Base-by-base conservation (phyloP, 257 asterid species). In the Handroanthus guayacan region DNA sequence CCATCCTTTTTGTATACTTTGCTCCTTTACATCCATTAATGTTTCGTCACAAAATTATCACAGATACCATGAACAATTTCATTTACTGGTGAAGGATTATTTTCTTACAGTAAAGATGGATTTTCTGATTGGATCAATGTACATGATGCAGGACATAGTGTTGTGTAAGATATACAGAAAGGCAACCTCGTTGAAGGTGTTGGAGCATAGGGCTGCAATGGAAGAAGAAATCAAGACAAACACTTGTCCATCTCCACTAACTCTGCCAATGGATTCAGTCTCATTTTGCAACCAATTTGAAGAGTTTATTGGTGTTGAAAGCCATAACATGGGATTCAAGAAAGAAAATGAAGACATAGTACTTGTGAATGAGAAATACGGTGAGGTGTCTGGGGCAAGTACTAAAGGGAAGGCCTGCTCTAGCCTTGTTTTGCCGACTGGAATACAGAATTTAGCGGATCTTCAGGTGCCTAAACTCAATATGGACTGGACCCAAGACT, bases 151-250 rank as follows among this genome's bases (percentile, higher is more conserved):
- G 95, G 88, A 84, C 45, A 85, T 84, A 25, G 96, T 88, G 67
- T 37, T 90, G 80, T 90, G 96, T 18, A 90, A 90, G 74, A 80
- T 90, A 82, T 90, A 88, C 71, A 84, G 88, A 68, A 90, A 90
- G 74, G 96, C 96, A 5, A 86, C 96, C 14, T 79, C 96, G 0
- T 39, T 88, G 64, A 90, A 89, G 82, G 88, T 62, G 84, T 78
- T 90, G 81, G 96, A 90, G 77, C 87, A 84, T 72, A 90, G 88
- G 72, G 93, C 96, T 17, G 92, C 92, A 12, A 75, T 85, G 80
- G 93, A 88, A 63, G 87, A 79, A n/a, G 83, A 67, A 39, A 64
- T 50, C 25, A 82, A 62, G n/a, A 9, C 71, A 9, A 61, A 41
- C 43, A 16, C 10, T 62, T 44, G 71, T n/a, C 41, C 70, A 3